These are phyloP conservation scores for Dactylorhiza incarnata DNA, from an alignment of 106 monocot species.

Conservation along the genomic window DNA sequence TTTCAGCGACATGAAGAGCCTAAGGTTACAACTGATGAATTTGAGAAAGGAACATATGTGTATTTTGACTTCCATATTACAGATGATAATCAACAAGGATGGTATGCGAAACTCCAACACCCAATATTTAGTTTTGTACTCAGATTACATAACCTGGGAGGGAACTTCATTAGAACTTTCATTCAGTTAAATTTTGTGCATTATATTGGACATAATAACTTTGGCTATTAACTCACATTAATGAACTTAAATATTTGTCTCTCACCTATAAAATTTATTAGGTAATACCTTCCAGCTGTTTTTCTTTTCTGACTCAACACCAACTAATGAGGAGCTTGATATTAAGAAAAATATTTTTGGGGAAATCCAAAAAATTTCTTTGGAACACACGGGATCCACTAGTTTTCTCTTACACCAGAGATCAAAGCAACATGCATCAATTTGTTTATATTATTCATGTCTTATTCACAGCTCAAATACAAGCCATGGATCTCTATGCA, in stretches of 20 bases:
- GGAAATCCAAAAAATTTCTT: too few species aligned
- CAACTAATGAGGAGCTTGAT: too few species aligned
- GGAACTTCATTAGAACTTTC: not conserved
- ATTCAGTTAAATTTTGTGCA: not conserved
- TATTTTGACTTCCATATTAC: slow-evolving; percentile 96
- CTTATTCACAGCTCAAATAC: too few species aligned
- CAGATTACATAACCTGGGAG: too few species aligned
- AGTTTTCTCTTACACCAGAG: too few species aligned
- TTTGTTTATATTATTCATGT: too few species aligned
- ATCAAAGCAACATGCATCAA: too few species aligned
- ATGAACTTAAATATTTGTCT: not conserved
- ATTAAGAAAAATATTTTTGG: too few species aligned
- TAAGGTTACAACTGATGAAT: slow-evolving; percentile 85
- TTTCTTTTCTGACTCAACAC: too few species aligned
- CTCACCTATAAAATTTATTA: not conserved
- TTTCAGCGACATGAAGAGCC: slow-evolving; percentile 99
- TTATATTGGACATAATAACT: not conserved
- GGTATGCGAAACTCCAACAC: slow-evolving; percentile 36
- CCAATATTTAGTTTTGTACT: not conserved
- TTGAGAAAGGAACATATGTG: slow-evolving; percentile 92
- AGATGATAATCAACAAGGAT: slow-evolving; percentile 77
- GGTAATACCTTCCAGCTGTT: too few species aligned
- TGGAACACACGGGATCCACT: too few species aligned
- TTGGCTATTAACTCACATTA: not conserved
- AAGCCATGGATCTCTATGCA: too few species aligned